Base-by-base conservation (phyloP, 2,329 filamentous ascomycete genomes). In the Clathrospora elynae region DNA sequence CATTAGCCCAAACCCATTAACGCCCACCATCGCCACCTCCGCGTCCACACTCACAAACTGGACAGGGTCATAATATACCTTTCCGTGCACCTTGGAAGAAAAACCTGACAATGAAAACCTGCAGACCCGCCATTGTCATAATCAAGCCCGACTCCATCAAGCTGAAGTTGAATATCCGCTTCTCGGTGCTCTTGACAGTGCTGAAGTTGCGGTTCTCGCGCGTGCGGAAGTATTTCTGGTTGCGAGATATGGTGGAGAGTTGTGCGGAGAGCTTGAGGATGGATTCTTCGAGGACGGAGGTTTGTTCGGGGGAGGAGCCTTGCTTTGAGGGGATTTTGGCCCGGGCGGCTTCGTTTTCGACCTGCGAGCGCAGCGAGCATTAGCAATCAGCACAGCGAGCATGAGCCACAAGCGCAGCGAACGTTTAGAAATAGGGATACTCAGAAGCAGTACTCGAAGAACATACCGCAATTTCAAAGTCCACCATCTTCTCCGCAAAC, bases 201-300 rank as follows among this genome's bases (percentile, higher is more conserved):
- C 89, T 95, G 75, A 99, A 97, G 76, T 99, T 99, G 51, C 93
- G 83, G 80, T 99, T 99, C 79, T 99, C 93, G 57, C 93, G 85
- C 2, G 93, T 99, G 52, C 95, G 88, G 84, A 99, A 99, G 78
- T 99, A 99, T 72, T 99, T 99, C 68, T 99, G 93, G 77, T 96
- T 96, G 65, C 93, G 84, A 28, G 88, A 90, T 67, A 99, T 93
- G 51, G 91, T 96, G 10, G 90, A 96, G 35, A 99, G 77, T 68
- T 95, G 90, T 53, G 89, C 86, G 9, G 90, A 96, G 48, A 99
- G 81, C 77, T 96, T 96, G 78, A 93, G 90, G 62, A 97, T 87
- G 26, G 90, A 92, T 75, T 99, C 92, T 71, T 97, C 92, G 34
- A 99, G 80, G 6, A 83, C 82, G 32, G 85, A 85, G 2, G 92